These are phyloP conservation scores for Hanseniaspora jakobsenii DNA, from an alignment of 805 yeast genomes.

Conservation along the genomic window DNA sequence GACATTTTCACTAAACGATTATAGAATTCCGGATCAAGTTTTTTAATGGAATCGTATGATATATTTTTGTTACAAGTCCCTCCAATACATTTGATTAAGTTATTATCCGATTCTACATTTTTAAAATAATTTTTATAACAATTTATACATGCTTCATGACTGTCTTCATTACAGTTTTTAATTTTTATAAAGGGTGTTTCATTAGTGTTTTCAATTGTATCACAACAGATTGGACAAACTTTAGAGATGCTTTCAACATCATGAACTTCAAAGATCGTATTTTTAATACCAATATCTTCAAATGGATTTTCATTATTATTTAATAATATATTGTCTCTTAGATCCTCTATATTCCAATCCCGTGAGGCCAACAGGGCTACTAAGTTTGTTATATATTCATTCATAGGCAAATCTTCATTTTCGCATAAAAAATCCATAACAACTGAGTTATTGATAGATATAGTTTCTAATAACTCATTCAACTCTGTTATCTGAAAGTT, in stretches of 20 bases:
- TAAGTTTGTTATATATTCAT: neutral
- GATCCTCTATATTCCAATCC: neutral
- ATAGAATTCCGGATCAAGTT: conserved; percentile 22
- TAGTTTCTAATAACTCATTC: too few relatives aligned
- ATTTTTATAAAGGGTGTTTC: conserved; percentile 33
- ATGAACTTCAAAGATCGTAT: neutral
- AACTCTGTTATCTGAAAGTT: neutral
- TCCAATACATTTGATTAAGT: conserved; percentile 33
- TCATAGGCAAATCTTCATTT: neutral
- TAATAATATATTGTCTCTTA: neutral
- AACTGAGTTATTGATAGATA: too few relatives aligned
- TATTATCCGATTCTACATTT: conserved; percentile 43
- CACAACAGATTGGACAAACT: conserved; percentile 64
- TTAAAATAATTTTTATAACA: conserved; percentile 51
- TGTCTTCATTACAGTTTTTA: conserved; percentile 53
- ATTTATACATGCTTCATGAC: conserved; percentile 35
- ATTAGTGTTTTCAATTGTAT: conserved; percentile 30
- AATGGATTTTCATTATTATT: too few relatives aligned
- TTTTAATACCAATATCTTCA: neutral
- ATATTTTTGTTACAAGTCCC: conserved; percentile 31
- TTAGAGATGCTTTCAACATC: conserved; percentile 10
- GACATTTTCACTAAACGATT: conserved; percentile 35
- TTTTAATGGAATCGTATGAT: conserved; percentile 32
- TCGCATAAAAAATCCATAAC: too few relatives aligned
- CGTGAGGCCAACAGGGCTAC: neutral